These are phyloP conservation scores for Thelonectria blattea DNA, from an alignment of 2,329 filamentous ascomycete genomes.

Conservation along the genomic window DNA sequence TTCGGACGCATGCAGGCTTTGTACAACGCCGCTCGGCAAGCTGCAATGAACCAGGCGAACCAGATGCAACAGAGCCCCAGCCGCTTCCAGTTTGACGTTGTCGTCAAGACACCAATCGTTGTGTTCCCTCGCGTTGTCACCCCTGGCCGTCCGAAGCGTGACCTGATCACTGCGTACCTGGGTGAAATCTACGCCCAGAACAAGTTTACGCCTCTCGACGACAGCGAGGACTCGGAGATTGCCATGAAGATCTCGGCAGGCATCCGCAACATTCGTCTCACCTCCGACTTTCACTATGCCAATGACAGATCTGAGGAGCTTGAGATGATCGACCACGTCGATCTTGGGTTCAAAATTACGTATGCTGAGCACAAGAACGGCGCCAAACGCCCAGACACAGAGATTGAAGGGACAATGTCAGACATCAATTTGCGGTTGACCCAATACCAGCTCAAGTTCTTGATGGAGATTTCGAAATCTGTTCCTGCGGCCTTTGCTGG, in stretches of 20 bases:
- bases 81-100: conserved; percentile 91
- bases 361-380: conserved; percentile 85
- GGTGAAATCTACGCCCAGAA: conserved; percentile 98
- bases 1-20: conserved; percentile 99
- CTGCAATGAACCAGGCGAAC: conserved; percentile 89
- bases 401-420: conserved; percentile 90
- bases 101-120: conserved; percentile 93
- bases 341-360: conserved; percentile 89
- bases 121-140: conserved; percentile 85
- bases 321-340: conserved; percentile 96
- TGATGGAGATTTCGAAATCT: conserved; percentile 85
- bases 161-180: conserved; percentile 88
- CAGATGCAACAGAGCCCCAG: conserved; percentile 90
- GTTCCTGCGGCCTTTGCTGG: conserved; percentile 84
- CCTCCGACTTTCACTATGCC: conserved; percentile 85
- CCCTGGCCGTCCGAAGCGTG: conserved; percentile 72
- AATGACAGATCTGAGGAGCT: conserved; percentile 79
- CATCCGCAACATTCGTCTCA: conserved; percentile 89
- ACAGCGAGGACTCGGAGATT: conserved; percentile 72
- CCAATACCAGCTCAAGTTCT: conserved; percentile 87
- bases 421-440: conserved; percentile 90
- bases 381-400: conserved; percentile 83
- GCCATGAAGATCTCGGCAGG: conserved; percentile 91
- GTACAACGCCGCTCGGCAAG: conserved; percentile 95
- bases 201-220: conserved; percentile 84